phyloP scores from a whole-genome alignment of 2,329 filamentous ascomycete species.

The Ophiobolus disseminans region DNA sequence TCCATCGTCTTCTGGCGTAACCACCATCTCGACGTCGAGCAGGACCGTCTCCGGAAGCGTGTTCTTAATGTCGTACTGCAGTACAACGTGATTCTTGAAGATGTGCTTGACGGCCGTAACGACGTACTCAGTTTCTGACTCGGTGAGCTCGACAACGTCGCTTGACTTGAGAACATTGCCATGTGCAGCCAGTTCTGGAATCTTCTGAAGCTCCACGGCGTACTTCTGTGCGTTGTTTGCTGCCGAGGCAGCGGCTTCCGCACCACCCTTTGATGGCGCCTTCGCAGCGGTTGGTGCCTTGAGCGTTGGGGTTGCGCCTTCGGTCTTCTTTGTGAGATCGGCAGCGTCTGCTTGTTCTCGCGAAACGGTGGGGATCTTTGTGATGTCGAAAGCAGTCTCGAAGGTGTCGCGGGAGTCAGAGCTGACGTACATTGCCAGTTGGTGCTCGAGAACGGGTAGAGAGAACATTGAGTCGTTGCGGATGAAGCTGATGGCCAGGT shows the following conservation, averaged over 20 bases:
- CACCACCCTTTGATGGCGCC: slow-evolving; percentile 68
- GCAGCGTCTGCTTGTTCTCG: slow-evolving; percentile 95
- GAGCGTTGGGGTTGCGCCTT: slow-evolving; percentile 87
- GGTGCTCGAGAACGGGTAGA: slow-evolving; percentile 92
- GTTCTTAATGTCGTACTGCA: slow-evolving; percentile 98
- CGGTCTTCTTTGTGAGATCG: slow-evolving; percentile 96
- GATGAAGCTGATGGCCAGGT: slow-evolving; percentile 84
- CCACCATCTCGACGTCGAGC: slow-evolving; percentile 66
- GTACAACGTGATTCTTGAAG: slow-evolving; percentile 94
- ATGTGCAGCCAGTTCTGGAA: slow-evolving; percentile 90
- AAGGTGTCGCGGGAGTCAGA: slow-evolving; percentile 89
- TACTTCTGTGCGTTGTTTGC: slow-evolving; percentile 87
- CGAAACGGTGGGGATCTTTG: slow-evolving; percentile 88
- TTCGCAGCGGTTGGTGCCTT: slow-evolving; percentile 91
- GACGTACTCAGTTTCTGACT: slow-evolving; percentile 97
- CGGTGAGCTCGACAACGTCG: slow-evolving; percentile 83
- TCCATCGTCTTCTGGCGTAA: slow-evolving; percentile 84
- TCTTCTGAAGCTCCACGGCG: slow-evolving; percentile 81
- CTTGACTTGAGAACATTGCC: slow-evolving; percentile 93
- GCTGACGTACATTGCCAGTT: slow-evolving; percentile 96
- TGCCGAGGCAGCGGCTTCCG: slow-evolving; percentile 77
- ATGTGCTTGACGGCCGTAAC: slow-evolving; percentile 94
- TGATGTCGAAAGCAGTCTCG: slow-evolving; percentile 84
- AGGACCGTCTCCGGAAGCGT: slow-evolving; percentile 79
- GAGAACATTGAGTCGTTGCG: slow-evolving; percentile 98